Conservation (phyloP, 192 early-diverging fungal genomes). For the Gonapodya sp. region DNA sequence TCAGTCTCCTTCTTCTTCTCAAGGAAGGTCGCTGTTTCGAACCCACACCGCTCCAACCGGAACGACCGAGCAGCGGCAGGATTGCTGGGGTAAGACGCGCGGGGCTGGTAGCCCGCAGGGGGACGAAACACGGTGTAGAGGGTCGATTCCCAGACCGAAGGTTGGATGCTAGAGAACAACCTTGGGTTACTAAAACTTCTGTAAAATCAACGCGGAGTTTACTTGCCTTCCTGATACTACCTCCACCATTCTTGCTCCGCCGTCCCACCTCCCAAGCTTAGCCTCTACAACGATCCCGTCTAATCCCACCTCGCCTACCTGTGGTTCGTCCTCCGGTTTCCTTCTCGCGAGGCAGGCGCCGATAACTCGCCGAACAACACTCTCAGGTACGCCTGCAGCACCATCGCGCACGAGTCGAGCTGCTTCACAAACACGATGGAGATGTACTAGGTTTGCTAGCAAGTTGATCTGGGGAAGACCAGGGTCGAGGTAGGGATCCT, state of each 20-base stretch:
- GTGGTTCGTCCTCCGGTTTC: background rate
- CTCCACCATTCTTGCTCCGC: background rate
- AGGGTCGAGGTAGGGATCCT: background rate
- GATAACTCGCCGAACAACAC: background rate
- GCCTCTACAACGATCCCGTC: background rate
- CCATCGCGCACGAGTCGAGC: background rate
- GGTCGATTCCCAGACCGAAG: background rate
- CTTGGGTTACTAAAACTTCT: too few species aligned
- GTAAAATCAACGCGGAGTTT: background rate
- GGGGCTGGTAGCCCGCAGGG: background rate
- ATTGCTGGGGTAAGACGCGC: background rate
- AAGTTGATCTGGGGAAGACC: background rate
- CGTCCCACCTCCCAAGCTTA: background rate
- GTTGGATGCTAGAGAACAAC: background rate
- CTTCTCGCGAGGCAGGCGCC: background rate
- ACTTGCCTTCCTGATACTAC: background rate
- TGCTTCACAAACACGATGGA: background rate
- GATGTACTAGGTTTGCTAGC: background rate
- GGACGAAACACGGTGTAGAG: background rate
- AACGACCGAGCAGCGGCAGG: background rate
- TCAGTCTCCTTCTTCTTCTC: background rate
- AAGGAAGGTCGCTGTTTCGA: background rate
- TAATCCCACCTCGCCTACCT: background rate
- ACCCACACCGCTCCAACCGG: background rate
- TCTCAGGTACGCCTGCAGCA: background rate